Evolutionary conservation across 257 asterid genomes (phyloP), one percentile per base, ranked within the genome.

Genomic region (Osmanthus fragrans): DNA sequence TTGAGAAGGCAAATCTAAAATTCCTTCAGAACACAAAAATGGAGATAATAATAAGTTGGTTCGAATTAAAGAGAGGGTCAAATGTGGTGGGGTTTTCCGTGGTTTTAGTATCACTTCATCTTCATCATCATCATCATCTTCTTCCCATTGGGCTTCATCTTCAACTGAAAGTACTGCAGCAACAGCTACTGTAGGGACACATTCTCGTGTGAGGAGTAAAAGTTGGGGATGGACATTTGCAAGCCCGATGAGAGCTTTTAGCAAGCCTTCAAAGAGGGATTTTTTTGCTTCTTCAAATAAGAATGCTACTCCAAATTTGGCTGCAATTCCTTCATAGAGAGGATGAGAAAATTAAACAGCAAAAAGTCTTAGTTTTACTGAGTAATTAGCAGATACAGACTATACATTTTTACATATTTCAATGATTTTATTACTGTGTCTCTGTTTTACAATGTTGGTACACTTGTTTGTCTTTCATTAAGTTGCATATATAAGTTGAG

Each of bases 181-280:
- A 63, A 63, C 34, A 23, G 33, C 68, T 4, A 73, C 87, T 1
- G 76, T 71, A 23, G 80, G 86, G 21, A 83, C 82, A 15, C 80
- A 84, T 36, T 86, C 85, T 77, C 96, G 93, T 89, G 96, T 92
- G 70, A 90, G 97, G 87, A 93, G 86, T 77, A 95, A 75, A 85
- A 95, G 97, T 75, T 95, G 98, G 99, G 98, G 97, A 2, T 93
- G 99, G 99, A 94, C 96, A 79, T 87, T 96, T 76, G 98, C 97
- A 7, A 93, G 98, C 58, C 99, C 99, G 18, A 89, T 96, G 92
- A 96, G 97, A 74, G 98, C 96, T 54, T 93, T 96, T 73, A 80
- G 86, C 51, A 89, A 88, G 86, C 85, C 96, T 71, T 82, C 96
- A 12, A 96, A 88, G 86, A 87, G 86, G 79, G 93, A 77, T 76